These are phyloP conservation scores for Agaricus blazei DNA, from an alignment of 768 basidiomycete species.

Conservation along the genomic window DNA sequence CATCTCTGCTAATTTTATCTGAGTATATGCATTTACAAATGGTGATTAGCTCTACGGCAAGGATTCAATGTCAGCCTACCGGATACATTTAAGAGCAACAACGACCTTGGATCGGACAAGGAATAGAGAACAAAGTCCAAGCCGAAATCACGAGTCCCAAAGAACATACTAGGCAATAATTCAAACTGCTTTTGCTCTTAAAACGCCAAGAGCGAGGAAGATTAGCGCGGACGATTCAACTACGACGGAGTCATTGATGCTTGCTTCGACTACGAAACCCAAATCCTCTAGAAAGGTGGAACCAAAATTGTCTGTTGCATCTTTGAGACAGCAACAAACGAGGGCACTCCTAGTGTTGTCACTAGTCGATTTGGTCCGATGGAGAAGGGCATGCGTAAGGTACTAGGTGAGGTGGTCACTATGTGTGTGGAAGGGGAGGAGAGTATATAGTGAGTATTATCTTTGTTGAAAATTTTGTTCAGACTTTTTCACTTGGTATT, in stretches of 20 bases:
- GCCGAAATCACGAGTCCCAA: constrained; percentile 3
- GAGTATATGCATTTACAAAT: background rate
- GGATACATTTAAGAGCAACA: background rate
- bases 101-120: background rate
- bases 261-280: background rate
- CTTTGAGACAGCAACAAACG: background rate
- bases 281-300: background rate
- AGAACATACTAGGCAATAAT: background rate
- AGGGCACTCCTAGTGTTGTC: background rate
- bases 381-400: constrained; percentile 2
- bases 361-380: background rate
- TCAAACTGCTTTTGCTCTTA: background rate
- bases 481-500: background rate
- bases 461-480: background rate
- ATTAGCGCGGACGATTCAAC: background rate
- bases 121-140: background rate
- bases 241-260: background rate
- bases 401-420: constrained; percentile 11
- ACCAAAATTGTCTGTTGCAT: background rate
- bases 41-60: background rate
- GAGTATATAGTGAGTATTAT: background rate
- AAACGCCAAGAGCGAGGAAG: background rate
- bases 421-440: constrained; percentile 11
- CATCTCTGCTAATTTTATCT: background rate
- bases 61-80: background rate